These are phyloP conservation scores for Rauvolfia tetraphylla DNA, from an alignment of 257 asterid species.

Conservation along the genomic window DNA sequence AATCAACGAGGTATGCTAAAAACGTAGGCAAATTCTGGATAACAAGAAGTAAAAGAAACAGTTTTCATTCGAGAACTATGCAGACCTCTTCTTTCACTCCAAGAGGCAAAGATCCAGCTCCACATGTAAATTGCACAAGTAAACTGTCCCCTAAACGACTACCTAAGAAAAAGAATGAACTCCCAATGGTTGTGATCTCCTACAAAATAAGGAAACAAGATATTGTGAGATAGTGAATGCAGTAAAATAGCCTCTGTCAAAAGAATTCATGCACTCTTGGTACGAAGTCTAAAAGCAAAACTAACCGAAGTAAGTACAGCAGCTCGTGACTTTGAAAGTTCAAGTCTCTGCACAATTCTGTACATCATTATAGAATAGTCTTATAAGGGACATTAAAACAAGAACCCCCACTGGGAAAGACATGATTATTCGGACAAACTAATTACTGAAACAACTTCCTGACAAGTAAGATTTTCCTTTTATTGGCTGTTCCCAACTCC, in stretches of 20 bases:
- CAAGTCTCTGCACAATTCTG: constrained; percentile 94
- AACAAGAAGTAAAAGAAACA: constrained; percentile 18
- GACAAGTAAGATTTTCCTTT: background rate
- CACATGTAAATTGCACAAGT: constrained; percentile 86
- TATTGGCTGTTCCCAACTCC: background rate
- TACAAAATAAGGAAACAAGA: constrained; percentile 22
- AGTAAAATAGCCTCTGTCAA: background rate
- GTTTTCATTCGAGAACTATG: constrained; percentile 19
- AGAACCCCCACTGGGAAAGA: background rate
- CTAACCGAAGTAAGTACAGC: constrained; percentile 95
- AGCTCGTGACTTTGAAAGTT: constrained; percentile 93
- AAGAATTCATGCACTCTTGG: background rate
- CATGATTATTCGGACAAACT: background rate
- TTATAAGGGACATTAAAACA: constrained; percentile 1
- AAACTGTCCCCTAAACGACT: constrained; percentile 98
- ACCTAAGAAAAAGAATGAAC: constrained; percentile 84
- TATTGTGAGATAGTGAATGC: background rate
- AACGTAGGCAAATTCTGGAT: background rate
- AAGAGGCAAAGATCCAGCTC: constrained; percentile 58
- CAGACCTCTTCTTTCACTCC: constrained; percentile 89
- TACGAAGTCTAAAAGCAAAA: background rate
- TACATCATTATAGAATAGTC: constrained; percentile 16
- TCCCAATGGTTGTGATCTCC: constrained; percentile 87
- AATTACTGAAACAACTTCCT: background rate
- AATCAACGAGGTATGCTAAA: background rate